Conservation (phyloP, 1,284 basidiomycete genomes). For the Apiotrichum montevideense region DNA sequence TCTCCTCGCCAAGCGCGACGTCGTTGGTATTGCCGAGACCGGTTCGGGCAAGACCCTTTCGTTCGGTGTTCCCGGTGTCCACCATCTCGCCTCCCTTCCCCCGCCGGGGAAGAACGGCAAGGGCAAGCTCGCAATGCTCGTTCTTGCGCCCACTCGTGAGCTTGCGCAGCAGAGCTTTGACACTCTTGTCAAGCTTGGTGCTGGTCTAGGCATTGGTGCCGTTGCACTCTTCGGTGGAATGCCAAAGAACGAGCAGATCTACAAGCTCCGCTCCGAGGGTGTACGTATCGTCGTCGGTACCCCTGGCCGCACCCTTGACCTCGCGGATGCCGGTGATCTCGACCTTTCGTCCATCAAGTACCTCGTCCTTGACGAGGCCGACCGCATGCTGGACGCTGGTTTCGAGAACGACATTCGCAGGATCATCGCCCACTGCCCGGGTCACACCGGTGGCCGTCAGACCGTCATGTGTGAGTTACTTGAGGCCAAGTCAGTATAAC, state of each 20-base stretch:
- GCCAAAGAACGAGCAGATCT: conserved; percentile 74
- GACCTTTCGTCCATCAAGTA: conserved; percentile 83
- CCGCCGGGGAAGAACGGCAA: conserved; percentile 36
- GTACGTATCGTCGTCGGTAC: conserved; percentile 85
- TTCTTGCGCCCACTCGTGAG: conserved; percentile 89
- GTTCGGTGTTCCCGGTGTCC: conserved; percentile 76
- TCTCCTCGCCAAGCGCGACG: conserved; percentile 72
- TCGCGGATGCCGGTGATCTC: conserved; percentile 76
- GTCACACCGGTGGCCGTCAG: conserved; percentile 59
- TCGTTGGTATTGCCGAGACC: conserved; percentile 96
- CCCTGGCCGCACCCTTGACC: conserved; percentile 85
- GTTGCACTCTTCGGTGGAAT: conserved; percentile 91
- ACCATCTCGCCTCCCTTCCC: conserved; percentile 51
- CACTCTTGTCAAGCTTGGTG: conserved; percentile 70
- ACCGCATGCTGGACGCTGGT: conserved; percentile 96
- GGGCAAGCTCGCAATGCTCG: conserved; percentile 62
- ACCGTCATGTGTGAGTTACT: conserved; percentile 83
- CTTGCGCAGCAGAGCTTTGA: conserved; percentile 91
- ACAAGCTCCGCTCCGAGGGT: conserved; percentile 54
- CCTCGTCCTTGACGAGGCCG: conserved; percentile 93
- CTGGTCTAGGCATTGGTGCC: conserved; percentile 66
- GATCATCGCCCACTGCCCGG: conserved; percentile 77
- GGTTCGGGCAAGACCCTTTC: conserved; percentile 95
- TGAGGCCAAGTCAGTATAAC: too few relatives aligned
- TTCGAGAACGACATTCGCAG: conserved; percentile 97